These are phyloP conservation scores for Cicer pinnatifidum DNA, from an alignment of 306 rosid genomes.

Conservation along the genomic window DNA sequence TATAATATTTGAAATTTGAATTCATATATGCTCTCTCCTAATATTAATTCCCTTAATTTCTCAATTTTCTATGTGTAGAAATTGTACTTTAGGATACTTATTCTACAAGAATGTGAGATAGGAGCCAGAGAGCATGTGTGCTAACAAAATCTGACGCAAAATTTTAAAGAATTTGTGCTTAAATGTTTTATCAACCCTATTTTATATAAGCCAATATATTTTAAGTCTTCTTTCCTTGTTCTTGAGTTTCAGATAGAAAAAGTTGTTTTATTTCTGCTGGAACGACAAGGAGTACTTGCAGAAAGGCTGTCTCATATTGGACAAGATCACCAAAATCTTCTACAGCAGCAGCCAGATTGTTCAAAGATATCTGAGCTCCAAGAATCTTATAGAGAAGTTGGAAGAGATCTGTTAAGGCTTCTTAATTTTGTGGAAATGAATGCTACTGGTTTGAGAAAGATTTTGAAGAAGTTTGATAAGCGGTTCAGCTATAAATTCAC, in stretches of 20 bases:
- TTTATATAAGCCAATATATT: background rate
- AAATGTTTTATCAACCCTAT: background rate
- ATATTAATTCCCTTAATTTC: too few species aligned
- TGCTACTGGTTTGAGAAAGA: slow-evolving; percentile 95
- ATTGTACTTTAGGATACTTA: too few species aligned
- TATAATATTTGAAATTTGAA: too few species aligned
- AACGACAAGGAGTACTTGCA: slow-evolving; percentile 93
- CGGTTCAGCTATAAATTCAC: slow-evolving; percentile 86
- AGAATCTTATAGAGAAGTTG: slow-evolving; percentile 78
- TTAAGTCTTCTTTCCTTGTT: slow-evolving; percentile 26
- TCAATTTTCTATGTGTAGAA: too few species aligned
- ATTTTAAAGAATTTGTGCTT: background rate
- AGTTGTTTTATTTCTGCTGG: slow-evolving; percentile 80
- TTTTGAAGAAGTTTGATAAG: slow-evolving; percentile 94
- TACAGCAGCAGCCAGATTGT: slow-evolving; percentile 64
- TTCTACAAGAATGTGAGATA: too few species aligned
- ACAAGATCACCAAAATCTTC: slow-evolving; percentile 61
- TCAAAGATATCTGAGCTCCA: slow-evolving; percentile 59
- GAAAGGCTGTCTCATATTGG: slow-evolving; percentile 71
- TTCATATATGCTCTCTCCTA: too few species aligned
- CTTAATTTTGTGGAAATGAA: slow-evolving; percentile 84
- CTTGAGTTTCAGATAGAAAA: slow-evolving; percentile 72
- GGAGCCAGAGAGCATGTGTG: too few species aligned
- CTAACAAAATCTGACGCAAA: too few species aligned
- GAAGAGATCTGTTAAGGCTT: slow-evolving; percentile 83